Base-by-base conservation (phyloP, 177 flowering plant species). In the Telopea speciosissima region DNA sequence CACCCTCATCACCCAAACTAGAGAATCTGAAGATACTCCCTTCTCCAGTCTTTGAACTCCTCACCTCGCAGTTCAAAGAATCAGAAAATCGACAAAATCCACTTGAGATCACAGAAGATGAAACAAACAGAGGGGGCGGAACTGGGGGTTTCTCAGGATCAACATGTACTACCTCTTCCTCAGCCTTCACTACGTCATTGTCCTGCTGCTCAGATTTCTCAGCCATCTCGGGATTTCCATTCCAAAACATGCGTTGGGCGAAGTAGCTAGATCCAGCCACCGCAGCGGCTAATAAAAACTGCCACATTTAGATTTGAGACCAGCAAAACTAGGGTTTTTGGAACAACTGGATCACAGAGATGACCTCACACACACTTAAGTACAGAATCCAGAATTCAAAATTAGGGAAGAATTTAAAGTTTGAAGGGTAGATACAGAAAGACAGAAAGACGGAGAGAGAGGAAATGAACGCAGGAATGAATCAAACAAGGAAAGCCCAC, bases 191-290 rank as follows among this genome's bases (percentile, higher is more conserved):
- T 58, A 70, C 23, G 31, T 72, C 63, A 54, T 63, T 42, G 42
- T 56, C 28, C 33, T 56, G n/a, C 44, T n/a, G 22, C 24, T 62
- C 60, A 13, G 5, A 25, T 44, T 63, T 54, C 24, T 8, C 36
- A 62, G 28, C 62, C 17, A 13, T 26, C 40, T 54, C 22, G 56
- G 62, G 72, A 71, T 70, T 72, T 7, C 49, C 62, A 24, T 68
- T 56, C 59, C 23, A 72, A 68, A 83, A 68, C 68, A 87, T 36
- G 61, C 75, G 83, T 70, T 79, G 85, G 22, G 92, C 96, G 8
- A 84, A 62, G 69, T 84, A 19, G 9, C 92, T 85, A 25, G 93
- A 84, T 76, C 92, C 92, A 25, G 93, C 97, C 8, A 83, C 87
- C 13, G 90, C 93, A 2, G 89, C 95, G n/a, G 85, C 95, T 26